A percentile compares a stretch with the other conserved stretches of the same genome.
These are phyloP conservation scores for Claviceps sorghi DNA, from an alignment of 2,329 filamentous ascomycete species.

Conservation along the genomic window DNA sequence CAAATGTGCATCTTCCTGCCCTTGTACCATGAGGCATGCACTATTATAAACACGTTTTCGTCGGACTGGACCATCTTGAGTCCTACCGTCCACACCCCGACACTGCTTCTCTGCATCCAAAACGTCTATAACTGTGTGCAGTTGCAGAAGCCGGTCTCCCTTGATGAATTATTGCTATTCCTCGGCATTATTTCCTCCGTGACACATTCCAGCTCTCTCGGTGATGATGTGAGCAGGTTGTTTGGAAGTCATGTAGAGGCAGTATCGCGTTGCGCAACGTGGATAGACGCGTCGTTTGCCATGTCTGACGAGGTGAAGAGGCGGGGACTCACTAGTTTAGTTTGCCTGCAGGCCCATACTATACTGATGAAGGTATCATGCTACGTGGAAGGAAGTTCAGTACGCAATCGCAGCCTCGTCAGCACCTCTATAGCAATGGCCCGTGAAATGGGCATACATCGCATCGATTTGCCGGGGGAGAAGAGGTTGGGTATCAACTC, in stretches of 20 bases:
- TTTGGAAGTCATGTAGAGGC: conserved; percentile 2
- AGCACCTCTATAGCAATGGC: conserved; percentile 4
- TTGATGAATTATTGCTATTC: conserved; percentile 1
- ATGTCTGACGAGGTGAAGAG: conserved; percentile 2
- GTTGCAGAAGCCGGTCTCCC: background rate
- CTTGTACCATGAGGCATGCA: conserved; percentile 3
- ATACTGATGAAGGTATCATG: conserved; percentile 2
- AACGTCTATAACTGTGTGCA: conserved; percentile 2
- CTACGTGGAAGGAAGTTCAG: conserved; percentile 3
- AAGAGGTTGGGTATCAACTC: background rate
- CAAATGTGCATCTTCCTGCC: conserved; percentile 3
- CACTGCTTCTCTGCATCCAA: background rate
- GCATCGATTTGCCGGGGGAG: conserved; percentile 1
- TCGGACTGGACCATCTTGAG: conserved; percentile 1
- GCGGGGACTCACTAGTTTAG: background rate
- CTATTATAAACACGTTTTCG: background rate
- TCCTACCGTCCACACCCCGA: background rate
- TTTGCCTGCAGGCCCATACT: conserved; percentile 3
- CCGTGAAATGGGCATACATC: conserved; percentile 3
- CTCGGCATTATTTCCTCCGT: conserved; percentile 1
- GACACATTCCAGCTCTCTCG: background rate
- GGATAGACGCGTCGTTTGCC: conserved; percentile 1
- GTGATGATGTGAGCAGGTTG: conserved; percentile 1
- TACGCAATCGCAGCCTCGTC: conserved; percentile 3
- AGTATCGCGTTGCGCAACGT: conserved; percentile 1